Base-by-base conservation (phyloP, 2,329 filamentous ascomycete species). In the Cladosporium velox region DNA sequence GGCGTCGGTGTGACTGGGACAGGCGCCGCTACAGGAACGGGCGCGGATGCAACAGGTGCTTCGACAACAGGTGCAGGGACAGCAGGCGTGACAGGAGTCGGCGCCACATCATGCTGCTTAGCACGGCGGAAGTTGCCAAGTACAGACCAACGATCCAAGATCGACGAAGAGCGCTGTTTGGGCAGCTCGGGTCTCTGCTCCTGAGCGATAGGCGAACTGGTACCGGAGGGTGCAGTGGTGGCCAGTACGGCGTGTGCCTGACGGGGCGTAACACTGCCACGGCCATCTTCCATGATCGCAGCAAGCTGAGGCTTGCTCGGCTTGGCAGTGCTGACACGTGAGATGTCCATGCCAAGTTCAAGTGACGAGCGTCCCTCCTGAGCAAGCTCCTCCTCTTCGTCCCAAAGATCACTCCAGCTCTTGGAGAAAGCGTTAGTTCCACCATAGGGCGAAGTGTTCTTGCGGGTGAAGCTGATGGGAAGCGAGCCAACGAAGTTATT, bases 381-480 rank as follows among this genome's bases (percentile, higher is more conserved):
- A 28, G 84, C 83, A 72, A 91, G 86, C 70, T 91, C 78, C 74
- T 95, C 93, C 64, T 98, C 94, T 78, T 98, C 94, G 67, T 98
- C 94, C 90, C 93, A 97, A 78, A 98, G 88, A 78, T 99, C 95
- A 75, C 93, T 97, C 95, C 95, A 99, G 83, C 95, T 98, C 89
- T 98, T 98, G 65, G 95, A 97, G 58, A 96, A 91, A 58, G 86
- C 83, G 64, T 66, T 72, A 67, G 67, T 66, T 8, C 58, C 62
- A 58, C 69, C 68, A 41, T 75, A 75, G 14, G 72, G 71, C 10
- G 66, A 62, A 67, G 87, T 51, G 4, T 91, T 88, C 84, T 94
- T 89, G 85, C 76, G 85, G 81, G 71, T 72, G 70, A 77, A 73
- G 82, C 75, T 69, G 87, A 84, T 81, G 0, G 92, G 90, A 75